Conservation (phyloP, 2,329 filamentous ascomycete species). For the Colletotrichum sp. region DNA sequence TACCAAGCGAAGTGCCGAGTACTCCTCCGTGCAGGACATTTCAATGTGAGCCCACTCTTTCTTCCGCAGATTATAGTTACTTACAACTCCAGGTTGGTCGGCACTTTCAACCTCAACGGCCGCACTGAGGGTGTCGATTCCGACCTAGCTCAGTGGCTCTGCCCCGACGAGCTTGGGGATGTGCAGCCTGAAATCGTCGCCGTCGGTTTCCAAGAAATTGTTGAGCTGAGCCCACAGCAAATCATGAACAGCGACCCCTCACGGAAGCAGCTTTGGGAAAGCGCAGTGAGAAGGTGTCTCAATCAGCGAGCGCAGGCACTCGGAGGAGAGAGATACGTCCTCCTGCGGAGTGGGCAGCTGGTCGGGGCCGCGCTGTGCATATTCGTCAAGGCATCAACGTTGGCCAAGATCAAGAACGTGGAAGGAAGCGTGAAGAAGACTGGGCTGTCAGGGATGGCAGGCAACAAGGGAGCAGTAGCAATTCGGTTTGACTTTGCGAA, state of each 20-base stretch:
- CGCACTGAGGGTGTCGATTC: conserved; percentile 77
- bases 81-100: conserved; percentile 56
- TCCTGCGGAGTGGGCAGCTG: conserved; percentile 89
- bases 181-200: conserved; percentile 84
- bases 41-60: conserved; percentile 62
- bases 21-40: conserved; percentile 74
- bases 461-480: conserved; percentile 96
- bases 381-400: conserved; percentile 80
- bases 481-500: conserved; percentile 95
- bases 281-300: conserved; percentile 76
- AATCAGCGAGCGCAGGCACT: conserved; percentile 71
- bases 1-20: conserved; percentile 69
- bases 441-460: conserved; percentile 94
- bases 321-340: conserved; percentile 80
- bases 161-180: conserved; percentile 62
- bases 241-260: conserved; percentile 98
- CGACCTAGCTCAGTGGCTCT: conserved; percentile 87
- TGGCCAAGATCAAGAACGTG: conserved; percentile 91
- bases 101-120: conserved; percentile 95
- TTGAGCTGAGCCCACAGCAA: conserved; percentile 95
- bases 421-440: conserved; percentile 94
- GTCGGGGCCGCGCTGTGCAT: conserved; percentile 93
- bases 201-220: conserved; percentile 96
- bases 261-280: conserved; percentile 85
- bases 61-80: conserved; percentile 22